Evolutionary conservation across 2,329 filamentous ascomycete species (phyloP).

Genomic region (Nothopassalora personata): DNA sequence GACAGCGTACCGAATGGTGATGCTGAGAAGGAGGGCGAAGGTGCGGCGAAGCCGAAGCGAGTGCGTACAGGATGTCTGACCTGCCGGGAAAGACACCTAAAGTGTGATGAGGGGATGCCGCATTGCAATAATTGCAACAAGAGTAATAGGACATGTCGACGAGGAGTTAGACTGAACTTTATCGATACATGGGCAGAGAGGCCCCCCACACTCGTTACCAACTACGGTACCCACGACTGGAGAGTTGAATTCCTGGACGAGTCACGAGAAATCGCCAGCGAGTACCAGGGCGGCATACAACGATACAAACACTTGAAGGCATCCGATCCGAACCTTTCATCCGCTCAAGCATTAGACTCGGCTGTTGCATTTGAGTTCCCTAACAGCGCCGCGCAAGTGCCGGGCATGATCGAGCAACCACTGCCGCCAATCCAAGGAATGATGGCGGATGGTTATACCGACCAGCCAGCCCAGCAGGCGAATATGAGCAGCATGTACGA

Average conservation of each 20-base stretch:
- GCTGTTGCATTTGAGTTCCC: conserved; percentile 23
- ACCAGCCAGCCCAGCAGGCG: conserved; percentile 26
- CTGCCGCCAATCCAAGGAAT: conserved; percentile 50
- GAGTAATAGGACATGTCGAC: conserved; percentile 77
- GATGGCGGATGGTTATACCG: conserved; percentile 43
- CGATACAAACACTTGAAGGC: conserved; percentile 55
- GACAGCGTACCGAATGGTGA: conserved; percentile 27
- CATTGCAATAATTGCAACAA: conserved; percentile 77
- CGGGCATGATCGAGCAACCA: conserved; percentile 40
- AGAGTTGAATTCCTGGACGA: conserved; percentile 79
- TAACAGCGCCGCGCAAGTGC: conserved; percentile 5
- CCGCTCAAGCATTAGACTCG: conserved; percentile 25
- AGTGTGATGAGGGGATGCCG: conserved; percentile 73
- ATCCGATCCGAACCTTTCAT: conserved; percentile 1
- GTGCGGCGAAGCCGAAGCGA: conserved; percentile 63
- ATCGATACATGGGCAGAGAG: conserved; percentile 73
- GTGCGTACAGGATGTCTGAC: conserved; percentile 88
- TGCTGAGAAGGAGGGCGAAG: conserved; percentile 29
- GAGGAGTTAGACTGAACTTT: conserved; percentile 84
- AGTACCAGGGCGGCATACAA: conserved; percentile 74
- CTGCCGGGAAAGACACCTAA: conserved; percentile 81
- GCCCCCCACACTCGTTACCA: conserved; percentile 54
- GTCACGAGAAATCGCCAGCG: conserved; percentile 81
- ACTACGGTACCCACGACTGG: conserved; percentile 58
- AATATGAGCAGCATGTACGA: conserved; percentile 38